A percentile compares a stretch with the other conserved stretches of the same genome.
phyloP scores from a whole-genome alignment of 2,329 filamentous ascomycete genomes.

The Penicillium sclerotiorum region DNA sequence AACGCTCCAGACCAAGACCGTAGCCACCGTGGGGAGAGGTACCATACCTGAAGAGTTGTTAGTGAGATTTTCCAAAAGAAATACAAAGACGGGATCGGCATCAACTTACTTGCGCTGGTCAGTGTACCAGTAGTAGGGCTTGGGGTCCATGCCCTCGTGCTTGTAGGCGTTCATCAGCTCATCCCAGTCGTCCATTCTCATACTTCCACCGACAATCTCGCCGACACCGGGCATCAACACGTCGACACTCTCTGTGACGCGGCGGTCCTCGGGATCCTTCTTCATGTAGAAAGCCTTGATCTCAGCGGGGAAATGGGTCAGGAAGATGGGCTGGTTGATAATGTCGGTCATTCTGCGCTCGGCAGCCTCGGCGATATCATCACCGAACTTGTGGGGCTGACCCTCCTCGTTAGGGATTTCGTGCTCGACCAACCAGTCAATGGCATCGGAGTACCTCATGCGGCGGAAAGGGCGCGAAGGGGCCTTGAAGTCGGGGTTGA shows the following conservation, averaged over 20 bases:
- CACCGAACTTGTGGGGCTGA: conserved; percentile 85
- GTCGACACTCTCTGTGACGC: conserved; percentile 93
- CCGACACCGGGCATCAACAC: conserved; percentile 88
- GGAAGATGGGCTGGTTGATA: conserved; percentile 92
- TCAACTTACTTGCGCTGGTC: conserved; percentile 85
- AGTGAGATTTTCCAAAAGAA: neutral
- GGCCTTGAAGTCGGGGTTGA: conserved; percentile 87
- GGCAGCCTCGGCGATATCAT: conserved; percentile 96
- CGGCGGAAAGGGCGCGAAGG: conserved; percentile 86
- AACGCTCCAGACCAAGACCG: conserved; percentile 86
- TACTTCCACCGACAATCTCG: conserved; percentile 93
- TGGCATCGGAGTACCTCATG: conserved; percentile 93
- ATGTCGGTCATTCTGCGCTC: conserved; percentile 96
- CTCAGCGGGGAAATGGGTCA: conserved; percentile 94
- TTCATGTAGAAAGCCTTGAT: conserved; percentile 99
- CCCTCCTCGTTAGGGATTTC: conserved; percentile 93
- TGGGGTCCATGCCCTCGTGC: conserved; percentile 79
- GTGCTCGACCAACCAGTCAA: conserved; percentile 88
- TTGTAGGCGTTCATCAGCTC: conserved; percentile 88
- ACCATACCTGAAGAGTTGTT: conserved; percentile 66
- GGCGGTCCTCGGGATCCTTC: conserved; percentile 73
- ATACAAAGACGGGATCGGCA: neutral
- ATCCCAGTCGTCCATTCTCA: conserved; percentile 92
- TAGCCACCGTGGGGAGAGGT: conserved; percentile 91
- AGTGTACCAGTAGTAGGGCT: conserved; percentile 97